These are phyloP conservation scores for Sphaceloma murrayae DNA, from an alignment of 2,329 filamentous ascomycete species.

Conservation along the genomic window DNA sequence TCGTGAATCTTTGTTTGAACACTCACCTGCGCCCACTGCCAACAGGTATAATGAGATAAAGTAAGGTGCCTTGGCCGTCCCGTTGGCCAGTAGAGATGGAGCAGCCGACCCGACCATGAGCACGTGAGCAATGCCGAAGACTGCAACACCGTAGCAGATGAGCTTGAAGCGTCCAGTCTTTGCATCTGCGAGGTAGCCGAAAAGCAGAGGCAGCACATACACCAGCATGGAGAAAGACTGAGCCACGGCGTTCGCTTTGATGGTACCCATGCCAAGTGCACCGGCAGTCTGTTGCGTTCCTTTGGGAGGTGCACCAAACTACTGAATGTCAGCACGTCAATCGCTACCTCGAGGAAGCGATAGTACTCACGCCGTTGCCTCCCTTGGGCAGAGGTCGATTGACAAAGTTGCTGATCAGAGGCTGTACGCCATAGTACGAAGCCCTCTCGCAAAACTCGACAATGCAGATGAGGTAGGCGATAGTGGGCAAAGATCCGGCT, in stretches of 20 bases:
- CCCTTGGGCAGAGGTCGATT: constrained; percentile 47
- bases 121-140: constrained; percentile 32
- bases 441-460: constrained; percentile 54
- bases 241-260: constrained; percentile 43
- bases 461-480: constrained; percentile 49
- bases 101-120: constrained; percentile 25
- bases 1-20: constrained; percentile 29
- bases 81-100: constrained; percentile 26
- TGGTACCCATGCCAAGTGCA: constrained; percentile 50
- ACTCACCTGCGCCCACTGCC: constrained; percentile 30
- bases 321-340: no score
- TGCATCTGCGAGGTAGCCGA: constrained; percentile 37
- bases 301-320: constrained; percentile 27
- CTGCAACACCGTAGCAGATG: constrained; percentile 32
- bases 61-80: constrained; percentile 32
- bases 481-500: constrained; percentile 42
- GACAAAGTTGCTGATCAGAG: constrained; percentile 52
- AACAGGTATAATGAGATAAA: constrained; percentile 35
- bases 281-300: constrained; percentile 38
- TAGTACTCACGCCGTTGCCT: constrained; percentile 30
- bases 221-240: constrained; percentile 50
- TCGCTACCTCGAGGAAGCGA: no score
- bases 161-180: constrained; percentile 34
- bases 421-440: constrained; percentile 50
- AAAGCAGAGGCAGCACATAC: constrained; percentile 47